Conservation (phyloP, 2,329 filamentous ascomycete species). For the Sporothrix schenckii region DNA sequence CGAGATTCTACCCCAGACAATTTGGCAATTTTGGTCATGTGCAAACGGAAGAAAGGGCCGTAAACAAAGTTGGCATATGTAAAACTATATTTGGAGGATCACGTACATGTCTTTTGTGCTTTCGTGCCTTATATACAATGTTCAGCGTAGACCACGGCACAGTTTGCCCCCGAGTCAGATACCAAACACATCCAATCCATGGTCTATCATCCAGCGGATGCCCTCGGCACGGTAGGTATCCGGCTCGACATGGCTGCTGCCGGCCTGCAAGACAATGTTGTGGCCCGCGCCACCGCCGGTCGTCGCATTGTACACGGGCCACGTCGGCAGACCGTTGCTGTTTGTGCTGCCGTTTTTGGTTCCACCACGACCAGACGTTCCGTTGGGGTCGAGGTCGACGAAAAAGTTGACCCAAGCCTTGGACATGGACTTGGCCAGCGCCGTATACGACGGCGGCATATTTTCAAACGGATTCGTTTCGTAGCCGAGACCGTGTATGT, state of each 20-base stretch:
- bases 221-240: slow-evolving; percentile 32
- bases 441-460: slow-evolving; percentile 47
- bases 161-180: background rate
- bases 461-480: slow-evolving; percentile 46
- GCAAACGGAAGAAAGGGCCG: background rate
- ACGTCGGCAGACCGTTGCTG: slow-evolving; percentile 19
- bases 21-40: slow-evolving; percentile 11
- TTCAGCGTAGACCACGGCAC: no score
- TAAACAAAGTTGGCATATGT: no score
- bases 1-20: background rate
- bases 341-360: background rate
- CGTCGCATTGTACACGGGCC: slow-evolving; percentile 36
- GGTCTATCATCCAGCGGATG: slow-evolving; percentile 33
- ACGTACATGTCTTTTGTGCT: no score
- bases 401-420: slow-evolving; percentile 33
- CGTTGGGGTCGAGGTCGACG: slow-evolving; percentile 29
- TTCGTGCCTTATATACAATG: no score
- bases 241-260: slow-evolving; percentile 25
- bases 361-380: background rate
- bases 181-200: slow-evolving; percentile 32
- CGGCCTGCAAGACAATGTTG: slow-evolving; percentile 32
- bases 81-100: no score
- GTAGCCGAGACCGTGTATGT: slow-evolving; percentile 53
- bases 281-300: slow-evolving; percentile 35
- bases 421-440: slow-evolving; percentile 40